phyloP scores from a whole-genome alignment of 2,329 filamentous ascomycete species.

The Fusarium tuaranense region DNA sequence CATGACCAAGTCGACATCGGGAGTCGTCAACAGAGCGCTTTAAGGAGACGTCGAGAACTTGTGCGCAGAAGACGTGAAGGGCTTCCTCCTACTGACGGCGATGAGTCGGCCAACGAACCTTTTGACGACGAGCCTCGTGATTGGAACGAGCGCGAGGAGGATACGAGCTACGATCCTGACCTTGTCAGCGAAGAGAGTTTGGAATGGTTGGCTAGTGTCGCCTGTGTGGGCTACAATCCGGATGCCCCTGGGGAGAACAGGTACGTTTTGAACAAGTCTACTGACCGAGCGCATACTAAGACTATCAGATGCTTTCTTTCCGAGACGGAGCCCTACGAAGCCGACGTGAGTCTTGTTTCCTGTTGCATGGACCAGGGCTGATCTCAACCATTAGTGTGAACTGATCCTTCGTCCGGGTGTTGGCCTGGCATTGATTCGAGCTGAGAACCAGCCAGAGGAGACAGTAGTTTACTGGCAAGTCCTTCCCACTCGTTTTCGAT shows the following conservation, averaged over 20 bases:
- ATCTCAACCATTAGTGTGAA: not conserved
- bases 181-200: not conserved
- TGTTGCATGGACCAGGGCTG: not conserved
- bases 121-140: too few species aligned
- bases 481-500: not conserved
- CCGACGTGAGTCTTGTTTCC: not conserved
- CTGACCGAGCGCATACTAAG: not conserved
- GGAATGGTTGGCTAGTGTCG: not conserved
- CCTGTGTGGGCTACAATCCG: not conserved
- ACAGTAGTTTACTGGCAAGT: not conserved
- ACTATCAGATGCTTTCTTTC: not conserved
- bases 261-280: not conserved
- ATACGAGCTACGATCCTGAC: not conserved
- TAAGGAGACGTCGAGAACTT: not conserved
- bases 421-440: not conserved
- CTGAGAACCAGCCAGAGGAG: not conserved
- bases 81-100: not conserved
- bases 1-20: not conserved
- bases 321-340: not conserved
- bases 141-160: not conserved
- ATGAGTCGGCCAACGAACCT: not conserved
- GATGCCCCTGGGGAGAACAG: not conserved
- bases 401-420: not conserved
- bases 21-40: too few species aligned
- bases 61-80: not conserved